phyloP scores from a whole-genome alignment of 352 stramenopile genomes.

The Globisporangium orthogonon region DNA sequence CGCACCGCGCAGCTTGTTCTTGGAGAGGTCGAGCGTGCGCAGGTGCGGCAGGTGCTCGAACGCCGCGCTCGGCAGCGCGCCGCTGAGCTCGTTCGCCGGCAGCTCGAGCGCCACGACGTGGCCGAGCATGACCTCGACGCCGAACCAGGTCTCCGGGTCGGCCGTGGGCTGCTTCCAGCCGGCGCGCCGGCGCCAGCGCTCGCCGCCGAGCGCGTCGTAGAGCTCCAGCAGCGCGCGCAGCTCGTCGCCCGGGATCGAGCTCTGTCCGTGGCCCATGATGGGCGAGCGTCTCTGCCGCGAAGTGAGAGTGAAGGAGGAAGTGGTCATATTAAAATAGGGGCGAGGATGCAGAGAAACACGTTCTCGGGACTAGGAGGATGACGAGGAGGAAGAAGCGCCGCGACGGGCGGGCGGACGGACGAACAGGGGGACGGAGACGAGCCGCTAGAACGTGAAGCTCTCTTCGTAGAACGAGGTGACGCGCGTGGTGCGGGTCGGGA shows the following conservation, averaged over 20 bases:
- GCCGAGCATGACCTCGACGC: constrained; percentile 59
- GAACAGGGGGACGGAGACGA: neutral
- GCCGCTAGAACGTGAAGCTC: constrained; percentile 47
- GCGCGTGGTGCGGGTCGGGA: constrained; percentile 7
- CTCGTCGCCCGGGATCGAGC: constrained; percentile 64
- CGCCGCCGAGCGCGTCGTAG: constrained; percentile 60
- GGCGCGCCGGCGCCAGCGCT: constrained; percentile 65
- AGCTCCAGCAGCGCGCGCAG: constrained; percentile 62
- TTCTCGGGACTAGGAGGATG: too few relatives aligned
- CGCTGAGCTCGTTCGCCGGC: constrained; percentile 57
- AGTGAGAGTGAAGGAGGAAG: neutral
- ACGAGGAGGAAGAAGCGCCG: neutral
- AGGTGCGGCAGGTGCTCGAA: constrained; percentile 61
- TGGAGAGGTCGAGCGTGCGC: constrained; percentile 71
- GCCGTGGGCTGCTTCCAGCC: constrained; percentile 67
- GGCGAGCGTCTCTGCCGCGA: neutral
- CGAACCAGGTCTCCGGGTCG: constrained; percentile 78
- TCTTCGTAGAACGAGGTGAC: constrained; percentile 41
- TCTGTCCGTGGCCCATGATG: constrained; percentile 73
- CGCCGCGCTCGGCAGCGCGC: constrained; percentile 19
- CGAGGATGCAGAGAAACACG: too few relatives aligned
- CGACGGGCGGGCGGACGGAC: neutral
- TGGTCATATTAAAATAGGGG: too few relatives aligned
- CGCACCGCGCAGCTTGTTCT: constrained; percentile 62
- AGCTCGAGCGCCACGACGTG: constrained; percentile 75